A percentile compares a stretch with the other conserved stretches of the same genome.
Conservation (phyloP, 805 yeast species). For the Tetrapisispora nanseiensis region DNA sequence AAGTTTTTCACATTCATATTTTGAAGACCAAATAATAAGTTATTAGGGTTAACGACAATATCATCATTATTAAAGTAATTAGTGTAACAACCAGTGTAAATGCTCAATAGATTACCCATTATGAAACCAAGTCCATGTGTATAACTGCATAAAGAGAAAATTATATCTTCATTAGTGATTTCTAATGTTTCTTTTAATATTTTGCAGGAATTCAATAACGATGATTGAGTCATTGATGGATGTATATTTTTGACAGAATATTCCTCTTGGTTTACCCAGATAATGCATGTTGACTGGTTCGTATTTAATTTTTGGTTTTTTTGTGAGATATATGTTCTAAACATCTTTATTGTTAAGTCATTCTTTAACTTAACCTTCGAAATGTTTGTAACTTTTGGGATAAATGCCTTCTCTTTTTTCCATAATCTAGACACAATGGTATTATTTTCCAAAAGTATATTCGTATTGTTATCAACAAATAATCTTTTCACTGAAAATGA, state of each 20-base stretch:
- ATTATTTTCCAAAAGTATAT: slow-evolving; percentile 18
- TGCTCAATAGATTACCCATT: slow-evolving; percentile 75
- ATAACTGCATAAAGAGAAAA: slow-evolving; percentile 81
- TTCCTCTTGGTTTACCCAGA: slow-evolving; percentile 24
- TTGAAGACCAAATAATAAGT: slow-evolving; percentile 60
- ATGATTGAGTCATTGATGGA: slow-evolving; percentile 41
- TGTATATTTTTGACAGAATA: slow-evolving; percentile 21
- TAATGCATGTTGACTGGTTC: slow-evolving; percentile 28
- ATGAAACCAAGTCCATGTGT: slow-evolving; percentile 80
- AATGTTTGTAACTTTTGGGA: slow-evolving; percentile 26
- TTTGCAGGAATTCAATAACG: slow-evolving; percentile 70
- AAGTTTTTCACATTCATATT: slow-evolving; percentile 77
- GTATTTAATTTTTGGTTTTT: slow-evolving; percentile 19
- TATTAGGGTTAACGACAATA: slow-evolving; percentile 62
- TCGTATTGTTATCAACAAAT: slow-evolving; percentile 48
- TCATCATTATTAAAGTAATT: slow-evolving; percentile 69
- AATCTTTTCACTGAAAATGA: slow-evolving; percentile 65
- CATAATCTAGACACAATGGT: slow-evolving; percentile 15
- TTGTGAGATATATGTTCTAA: slow-evolving; percentile 12
- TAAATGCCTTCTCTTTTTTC: slow-evolving; percentile 15
- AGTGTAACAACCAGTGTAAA: slow-evolving; percentile 79
- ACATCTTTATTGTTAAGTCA: slow-evolving; percentile 12
- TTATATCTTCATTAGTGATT: slow-evolving; percentile 56
- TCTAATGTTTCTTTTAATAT: slow-evolving; percentile 89
- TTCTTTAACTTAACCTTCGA: slow-evolving; percentile 25